Percentiles rank a stretch among this genome's conserved stretches.
These are phyloP conservation scores for Acacia crassicarpa DNA, from an alignment of 306 rosid genomes.

Conservation along the genomic window DNA sequence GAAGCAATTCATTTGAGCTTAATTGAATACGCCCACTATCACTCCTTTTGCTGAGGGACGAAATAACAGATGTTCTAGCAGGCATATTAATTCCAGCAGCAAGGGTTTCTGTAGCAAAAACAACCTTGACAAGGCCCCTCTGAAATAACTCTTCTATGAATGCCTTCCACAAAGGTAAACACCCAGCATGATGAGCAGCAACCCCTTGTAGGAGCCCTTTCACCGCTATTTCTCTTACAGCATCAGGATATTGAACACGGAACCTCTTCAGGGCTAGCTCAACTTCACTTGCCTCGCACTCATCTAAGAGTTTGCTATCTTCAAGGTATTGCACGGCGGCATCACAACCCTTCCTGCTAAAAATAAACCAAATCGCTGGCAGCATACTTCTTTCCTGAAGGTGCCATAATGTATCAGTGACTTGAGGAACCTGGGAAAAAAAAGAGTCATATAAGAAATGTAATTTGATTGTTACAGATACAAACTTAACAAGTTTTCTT, in stretches of 20 bases:
- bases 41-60: conserved; percentile 86
- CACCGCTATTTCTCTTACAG: conserved; percentile 82
- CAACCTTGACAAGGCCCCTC: conserved; percentile 93
- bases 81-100: conserved; percentile 99
- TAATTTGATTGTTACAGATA: conserved; percentile 19
- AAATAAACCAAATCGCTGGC: conserved; percentile 97
- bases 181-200: conserved; percentile 99
- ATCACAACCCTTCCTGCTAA: conserved; percentile 99
- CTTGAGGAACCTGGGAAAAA: conserved; percentile 82
- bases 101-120: conserved; percentile 95
- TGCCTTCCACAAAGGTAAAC: conserved; percentile 94
- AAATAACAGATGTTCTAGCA: conserved; percentile 88
- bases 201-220: conserved; percentile 85
- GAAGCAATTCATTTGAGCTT: conserved; percentile 88
- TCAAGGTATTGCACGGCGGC: conserved; percentile 86
- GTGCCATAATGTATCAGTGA: conserved; percentile 79
- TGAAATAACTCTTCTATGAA: conserved; percentile 93
- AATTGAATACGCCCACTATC: conserved; percentile 68
- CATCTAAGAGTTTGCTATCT: conserved; percentile 77
- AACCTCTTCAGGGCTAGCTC: conserved; percentile 86
- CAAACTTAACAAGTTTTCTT: background rate
- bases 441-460: background rate
- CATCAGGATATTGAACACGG: conserved; percentile 87
- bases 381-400: conserved; percentile 84
- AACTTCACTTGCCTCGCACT: conserved; percentile 82